Evolutionary conservation across 2,329 filamentous ascomycete genomes (phyloP).

Genomic region (Colletotrichum gigasporum): DNA sequence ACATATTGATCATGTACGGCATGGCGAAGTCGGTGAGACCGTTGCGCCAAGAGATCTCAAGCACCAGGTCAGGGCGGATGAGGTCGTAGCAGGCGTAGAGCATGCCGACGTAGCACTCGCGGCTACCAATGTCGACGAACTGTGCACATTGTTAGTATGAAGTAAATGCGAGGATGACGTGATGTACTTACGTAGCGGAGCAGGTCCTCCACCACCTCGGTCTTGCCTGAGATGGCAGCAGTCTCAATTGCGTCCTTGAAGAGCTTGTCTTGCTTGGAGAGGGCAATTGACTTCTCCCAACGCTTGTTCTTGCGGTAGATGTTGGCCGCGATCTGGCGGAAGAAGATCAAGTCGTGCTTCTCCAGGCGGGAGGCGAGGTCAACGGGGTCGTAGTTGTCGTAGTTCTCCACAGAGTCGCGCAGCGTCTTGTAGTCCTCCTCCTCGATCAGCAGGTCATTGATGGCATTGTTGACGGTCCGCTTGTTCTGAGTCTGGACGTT

Average conservation of each 20-base stretch:
- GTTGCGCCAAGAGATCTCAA: conserved; percentile 97
- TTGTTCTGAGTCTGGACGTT: conserved; percentile 98
- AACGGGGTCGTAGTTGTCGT: conserved; percentile 98
- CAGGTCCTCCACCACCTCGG: conserved; percentile 93
- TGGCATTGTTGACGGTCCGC: conserved; percentile 95
- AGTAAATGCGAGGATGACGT: not conserved
- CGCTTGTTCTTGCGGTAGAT: conserved; percentile 99
- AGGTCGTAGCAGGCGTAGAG: conserved; percentile 98
- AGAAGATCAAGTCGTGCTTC: conserved; percentile 98
- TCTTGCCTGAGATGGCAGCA: conserved; percentile 88
- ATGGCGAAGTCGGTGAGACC: conserved; percentile 97
- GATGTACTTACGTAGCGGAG: conserved; percentile 87
- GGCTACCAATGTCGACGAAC: conserved; percentile 99
- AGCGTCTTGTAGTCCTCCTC: conserved; percentile 99
- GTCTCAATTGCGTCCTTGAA: conserved; percentile 99
- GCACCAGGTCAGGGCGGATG: conserved; percentile 88
- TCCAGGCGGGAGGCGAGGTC: conserved; percentile 92
- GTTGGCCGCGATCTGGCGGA: conserved; percentile 96
- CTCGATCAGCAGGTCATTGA: conserved; percentile 97
- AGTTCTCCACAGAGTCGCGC: conserved; percentile 96
- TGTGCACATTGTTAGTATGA: conserved; percentile 54
- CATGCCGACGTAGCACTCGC: conserved; percentile 99
- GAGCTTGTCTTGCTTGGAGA: conserved; percentile 99
- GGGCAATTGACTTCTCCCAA: conserved; percentile 97
- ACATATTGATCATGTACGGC: conserved; percentile 99